phyloP scores from a whole-genome alignment of 805 yeast species.

The Myxozyma vanderwaltii region DNA sequence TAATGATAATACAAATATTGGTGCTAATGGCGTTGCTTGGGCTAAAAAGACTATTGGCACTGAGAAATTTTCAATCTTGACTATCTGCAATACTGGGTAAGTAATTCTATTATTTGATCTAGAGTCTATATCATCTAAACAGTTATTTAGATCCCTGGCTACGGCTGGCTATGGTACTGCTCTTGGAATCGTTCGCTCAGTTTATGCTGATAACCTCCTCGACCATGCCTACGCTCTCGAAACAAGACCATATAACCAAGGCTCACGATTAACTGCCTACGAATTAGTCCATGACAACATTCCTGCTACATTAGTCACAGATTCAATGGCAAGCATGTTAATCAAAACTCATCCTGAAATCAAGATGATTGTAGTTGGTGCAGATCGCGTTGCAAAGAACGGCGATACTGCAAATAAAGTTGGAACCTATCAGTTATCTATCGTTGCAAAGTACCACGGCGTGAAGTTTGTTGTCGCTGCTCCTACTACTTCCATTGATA shows the following conservation, averaged over 20 bases:
- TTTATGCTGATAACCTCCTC: constrained; percentile 54
- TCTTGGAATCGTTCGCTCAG: constrained; percentile 82
- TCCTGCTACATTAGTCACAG: constrained; percentile 87
- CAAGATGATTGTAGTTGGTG: constrained; percentile 88
- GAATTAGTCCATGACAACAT: constrained; percentile 83
- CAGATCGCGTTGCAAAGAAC: constrained; percentile 87
- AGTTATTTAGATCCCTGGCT: constrained; percentile 61
- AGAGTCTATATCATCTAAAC: too few species aligned
- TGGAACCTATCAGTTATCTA: constrained; percentile 88
- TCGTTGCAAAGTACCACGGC: constrained; percentile 65
- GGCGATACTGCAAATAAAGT: constrained; percentile 97
- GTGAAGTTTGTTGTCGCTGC: constrained; percentile 92
- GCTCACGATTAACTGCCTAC: constrained; percentile 88
- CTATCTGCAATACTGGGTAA: constrained; percentile 90
- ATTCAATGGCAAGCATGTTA: constrained; percentile 85
- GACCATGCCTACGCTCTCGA: constrained; percentile 77
- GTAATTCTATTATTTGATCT: not conserved
- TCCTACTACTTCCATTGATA: constrained; percentile 88
- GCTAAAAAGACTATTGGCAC: constrained; percentile 50
- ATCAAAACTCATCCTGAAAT: constrained; percentile 65
- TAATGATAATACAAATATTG: constrained; percentile 74
- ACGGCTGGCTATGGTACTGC: constrained; percentile 99
- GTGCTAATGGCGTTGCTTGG: constrained; percentile 77
- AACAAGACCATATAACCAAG: constrained; percentile 96
- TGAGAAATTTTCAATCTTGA: constrained; percentile 79